Evolutionary conservation across 2,329 filamentous ascomycete genomes (phyloP).

Genomic region (Pyricularia sp.): DNA sequence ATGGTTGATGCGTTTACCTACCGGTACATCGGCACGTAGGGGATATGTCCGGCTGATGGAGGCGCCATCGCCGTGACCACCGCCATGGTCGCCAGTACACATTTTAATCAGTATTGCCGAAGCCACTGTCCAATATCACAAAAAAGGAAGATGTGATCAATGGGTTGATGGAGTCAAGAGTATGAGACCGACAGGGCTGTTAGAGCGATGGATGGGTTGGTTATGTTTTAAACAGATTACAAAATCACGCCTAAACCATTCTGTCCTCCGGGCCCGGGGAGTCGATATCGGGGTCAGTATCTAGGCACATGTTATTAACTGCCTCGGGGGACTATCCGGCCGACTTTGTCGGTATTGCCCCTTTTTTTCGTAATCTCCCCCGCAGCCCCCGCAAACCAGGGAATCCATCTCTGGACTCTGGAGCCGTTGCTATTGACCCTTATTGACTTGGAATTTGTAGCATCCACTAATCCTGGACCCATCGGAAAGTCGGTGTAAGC

Average conservation of each 20-base stretch:
- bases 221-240: background rate
- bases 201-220: background rate
- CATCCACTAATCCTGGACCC: background rate
- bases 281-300: background rate
- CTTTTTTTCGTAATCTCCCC: background rate
- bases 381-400: background rate
- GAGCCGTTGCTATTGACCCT: background rate
- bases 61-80: background rate
- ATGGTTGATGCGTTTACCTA: constrained; percentile 14
- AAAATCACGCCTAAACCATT: background rate
- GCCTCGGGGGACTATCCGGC: background rate
- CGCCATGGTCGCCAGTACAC: background rate
- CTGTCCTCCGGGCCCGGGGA: background rate
- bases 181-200: background rate
- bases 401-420: background rate
- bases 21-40: constrained; percentile 13
- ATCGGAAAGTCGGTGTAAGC: background rate
- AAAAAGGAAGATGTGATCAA: background rate
- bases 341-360: background rate
- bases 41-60: constrained; percentile 10
- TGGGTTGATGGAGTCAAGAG: background rate
- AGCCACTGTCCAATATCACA: background rate
- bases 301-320: background rate
- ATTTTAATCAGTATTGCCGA: background rate
- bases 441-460: background rate